A percentile compares a stretch with the other conserved stretches of the same genome.
phyloP scores from a whole-genome alignment of 805 yeast species.

The Candida namnaoensis region DNA sequence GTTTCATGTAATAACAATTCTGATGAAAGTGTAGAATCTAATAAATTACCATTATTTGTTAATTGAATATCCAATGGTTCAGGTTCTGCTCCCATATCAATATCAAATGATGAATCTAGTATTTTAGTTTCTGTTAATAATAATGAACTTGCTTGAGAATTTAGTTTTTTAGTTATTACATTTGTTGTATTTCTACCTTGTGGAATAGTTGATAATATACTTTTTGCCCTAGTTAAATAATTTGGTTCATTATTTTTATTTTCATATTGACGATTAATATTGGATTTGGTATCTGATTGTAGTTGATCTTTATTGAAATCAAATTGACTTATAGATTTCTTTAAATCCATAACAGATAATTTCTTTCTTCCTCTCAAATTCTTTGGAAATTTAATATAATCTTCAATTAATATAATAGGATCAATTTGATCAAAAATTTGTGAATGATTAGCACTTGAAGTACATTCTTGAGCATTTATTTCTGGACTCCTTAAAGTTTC shows the following conservation, averaged over 20 bases:
- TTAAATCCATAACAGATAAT: constrained; percentile 25
- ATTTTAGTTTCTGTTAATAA: constrained; percentile 1
- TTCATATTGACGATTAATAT: background rate
- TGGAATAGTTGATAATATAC: constrained; percentile 3
- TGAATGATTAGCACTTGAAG: constrained; percentile 5
- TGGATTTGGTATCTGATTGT: background rate
- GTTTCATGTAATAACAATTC: background rate
- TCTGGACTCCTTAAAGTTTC: constrained; percentile 8
- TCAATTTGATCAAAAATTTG: constrained; percentile 8
- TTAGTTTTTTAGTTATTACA: background rate
- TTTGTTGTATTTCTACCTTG: constrained; percentile 1
- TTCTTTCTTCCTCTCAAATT: constrained; percentile 11
- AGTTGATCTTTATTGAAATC: background rate
- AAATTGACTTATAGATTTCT: constrained; percentile 15
- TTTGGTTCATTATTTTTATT: constrained; percentile 1
- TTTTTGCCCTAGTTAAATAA: constrained; percentile 7
- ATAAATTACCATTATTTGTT: background rate
- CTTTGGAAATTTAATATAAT: constrained; percentile 32
- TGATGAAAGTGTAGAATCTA: background rate
- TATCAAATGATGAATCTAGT: background rate
- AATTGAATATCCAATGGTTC: no score
- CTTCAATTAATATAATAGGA: constrained; percentile 43
- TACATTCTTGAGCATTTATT: constrained; percentile 8
- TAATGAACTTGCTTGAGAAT: constrained; percentile 1
- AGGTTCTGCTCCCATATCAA: background rate